Evolutionary conservation across 768 basidiomycete species (phyloP).

Genomic region (Leccinum uliginosum): DNA sequence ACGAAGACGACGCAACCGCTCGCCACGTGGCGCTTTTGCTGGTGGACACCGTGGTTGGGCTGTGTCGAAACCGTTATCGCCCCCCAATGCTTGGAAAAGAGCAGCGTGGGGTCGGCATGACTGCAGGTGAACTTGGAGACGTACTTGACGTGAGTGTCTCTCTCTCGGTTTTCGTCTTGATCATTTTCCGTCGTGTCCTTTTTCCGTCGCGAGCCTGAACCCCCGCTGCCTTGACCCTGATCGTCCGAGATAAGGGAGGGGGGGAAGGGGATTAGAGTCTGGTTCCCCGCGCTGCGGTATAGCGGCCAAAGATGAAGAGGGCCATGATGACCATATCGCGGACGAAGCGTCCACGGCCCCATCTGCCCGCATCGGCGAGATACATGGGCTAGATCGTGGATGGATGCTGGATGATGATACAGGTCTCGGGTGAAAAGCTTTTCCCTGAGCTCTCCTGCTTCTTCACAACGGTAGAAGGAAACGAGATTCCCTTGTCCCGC

Average conservation of each 20-base stretch:
- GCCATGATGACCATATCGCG: constrained; percentile 1
- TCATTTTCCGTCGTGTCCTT: not conserved
- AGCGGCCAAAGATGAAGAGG: constrained; percentile 15
- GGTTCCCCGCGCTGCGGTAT: constrained; percentile 7
- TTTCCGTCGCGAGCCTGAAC: not conserved
- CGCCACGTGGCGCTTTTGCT: constrained; percentile 18
- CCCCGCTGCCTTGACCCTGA: constrained; percentile 18
- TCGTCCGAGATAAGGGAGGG: constrained; percentile 2
- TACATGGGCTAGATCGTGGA: constrained; percentile 1
- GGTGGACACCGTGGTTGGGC: constrained; percentile 20
- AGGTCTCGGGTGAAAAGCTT: constrained; percentile 1
- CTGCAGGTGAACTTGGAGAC: constrained; percentile 29
- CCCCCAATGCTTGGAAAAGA: constrained; percentile 1
- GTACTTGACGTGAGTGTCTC: constrained; percentile 29
- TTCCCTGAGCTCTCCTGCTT: constrained; percentile 1
- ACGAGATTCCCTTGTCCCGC: not conserved
- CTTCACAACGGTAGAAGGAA: constrained; percentile 4
- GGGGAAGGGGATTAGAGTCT: constrained; percentile 7
- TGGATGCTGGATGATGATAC: not conserved
- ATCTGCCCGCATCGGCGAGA: constrained; percentile 14
- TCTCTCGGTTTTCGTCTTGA: not conserved
- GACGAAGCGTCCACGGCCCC: constrained; percentile 2
- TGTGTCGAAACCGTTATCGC: constrained; percentile 22
- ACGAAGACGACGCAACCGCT: not conserved
- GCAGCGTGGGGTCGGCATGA: constrained; percentile 18